Conservation (phyloP, 2,329 filamentous ascomycete species). For the Ophiostoma himal-ulmi region DNA sequence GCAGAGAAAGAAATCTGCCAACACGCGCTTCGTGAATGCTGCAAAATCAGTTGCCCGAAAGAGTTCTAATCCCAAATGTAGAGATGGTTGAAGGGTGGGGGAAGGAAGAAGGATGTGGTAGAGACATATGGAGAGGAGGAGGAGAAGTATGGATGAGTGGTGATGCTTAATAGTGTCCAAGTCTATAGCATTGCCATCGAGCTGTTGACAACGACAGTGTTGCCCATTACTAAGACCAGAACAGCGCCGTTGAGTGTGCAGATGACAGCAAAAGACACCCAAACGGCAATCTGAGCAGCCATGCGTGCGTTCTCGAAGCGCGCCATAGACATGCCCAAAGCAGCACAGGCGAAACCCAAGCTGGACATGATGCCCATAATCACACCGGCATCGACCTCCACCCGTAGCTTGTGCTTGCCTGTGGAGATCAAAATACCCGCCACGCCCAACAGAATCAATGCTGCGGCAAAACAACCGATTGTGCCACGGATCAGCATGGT, state of each 20-base stretch:
- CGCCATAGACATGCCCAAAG: constrained; percentile 53
- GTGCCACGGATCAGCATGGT: constrained; percentile 50
- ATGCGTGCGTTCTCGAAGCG: constrained; percentile 42
- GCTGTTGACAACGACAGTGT: constrained; percentile 26
- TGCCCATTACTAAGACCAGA: constrained; percentile 46
- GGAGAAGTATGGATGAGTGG: not conserved
- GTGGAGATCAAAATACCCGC: constrained; percentile 61
- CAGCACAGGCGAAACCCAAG: constrained; percentile 57
- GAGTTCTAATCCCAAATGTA: not conserved
- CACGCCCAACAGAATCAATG: constrained; percentile 59
- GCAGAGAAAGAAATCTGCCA: not conserved
- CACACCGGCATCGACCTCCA: constrained; percentile 69
- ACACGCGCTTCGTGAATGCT: not conserved
- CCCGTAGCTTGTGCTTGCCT: constrained; percentile 58
- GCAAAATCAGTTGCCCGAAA: constrained; percentile 11
- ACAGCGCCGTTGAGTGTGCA: constrained; percentile 48
- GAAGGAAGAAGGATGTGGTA: not conserved
- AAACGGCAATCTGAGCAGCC: constrained; percentile 41
- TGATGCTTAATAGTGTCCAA: not conserved
- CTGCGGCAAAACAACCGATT: constrained; percentile 50
- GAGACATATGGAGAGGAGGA: not conserved
- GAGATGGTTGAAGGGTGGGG: not conserved
- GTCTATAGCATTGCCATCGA: not conserved
- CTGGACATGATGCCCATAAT: constrained; percentile 63
- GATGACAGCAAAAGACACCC: constrained; percentile 40